phyloP scores from a whole-genome alignment of 2,329 filamentous ascomycete genomes.

The Dactylonectria macrodidyma region DNA sequence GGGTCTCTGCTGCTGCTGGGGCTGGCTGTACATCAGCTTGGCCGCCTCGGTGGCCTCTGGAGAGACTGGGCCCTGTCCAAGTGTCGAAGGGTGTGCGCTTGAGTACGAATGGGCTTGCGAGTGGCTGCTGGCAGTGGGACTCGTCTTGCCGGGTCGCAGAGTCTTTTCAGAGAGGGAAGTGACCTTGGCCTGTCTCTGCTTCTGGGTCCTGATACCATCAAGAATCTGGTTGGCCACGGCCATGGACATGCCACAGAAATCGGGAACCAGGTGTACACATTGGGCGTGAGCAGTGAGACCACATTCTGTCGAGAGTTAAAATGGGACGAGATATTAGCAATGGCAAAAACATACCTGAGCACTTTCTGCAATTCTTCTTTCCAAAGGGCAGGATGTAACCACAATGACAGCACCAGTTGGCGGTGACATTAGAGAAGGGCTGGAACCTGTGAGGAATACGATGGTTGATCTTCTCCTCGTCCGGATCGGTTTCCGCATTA shows the following conservation, averaged over 20 bases:
- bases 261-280: conserved; percentile 95
- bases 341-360: conserved; percentile 74
- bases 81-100: conserved; percentile 47
- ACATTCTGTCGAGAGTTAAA: conserved; percentile 75
- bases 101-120: conserved; percentile 54
- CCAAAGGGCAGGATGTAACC: conserved; percentile 96
- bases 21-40: conserved; percentile 74
- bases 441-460: conserved; percentile 98
- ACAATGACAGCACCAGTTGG: conserved; percentile 99
- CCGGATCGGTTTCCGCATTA: conserved; percentile 97
- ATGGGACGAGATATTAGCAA: conserved; percentile 45
- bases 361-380: conserved; percentile 95
- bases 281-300: conserved; percentile 90
- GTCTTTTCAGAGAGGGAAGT: conserved; percentile 76
- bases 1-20: conserved; percentile 66
- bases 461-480: conserved; percentile 99
- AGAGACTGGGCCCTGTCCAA: conserved; percentile 41
- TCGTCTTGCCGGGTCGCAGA: conserved; percentile 69
- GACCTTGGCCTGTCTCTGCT: conserved; percentile 74
- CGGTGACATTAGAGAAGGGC: conserved; percentile 96
- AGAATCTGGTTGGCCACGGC: conserved; percentile 94
- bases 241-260: conserved; percentile 99
- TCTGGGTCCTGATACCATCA: conserved; percentile 86
- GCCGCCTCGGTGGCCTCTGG: conserved; percentile 74
- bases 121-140: conserved; percentile 55